These are phyloP conservation scores for Ceratocystiopsis minuta DNA, from an alignment of 2,329 filamentous ascomycete species.

Conservation along the genomic window DNA sequence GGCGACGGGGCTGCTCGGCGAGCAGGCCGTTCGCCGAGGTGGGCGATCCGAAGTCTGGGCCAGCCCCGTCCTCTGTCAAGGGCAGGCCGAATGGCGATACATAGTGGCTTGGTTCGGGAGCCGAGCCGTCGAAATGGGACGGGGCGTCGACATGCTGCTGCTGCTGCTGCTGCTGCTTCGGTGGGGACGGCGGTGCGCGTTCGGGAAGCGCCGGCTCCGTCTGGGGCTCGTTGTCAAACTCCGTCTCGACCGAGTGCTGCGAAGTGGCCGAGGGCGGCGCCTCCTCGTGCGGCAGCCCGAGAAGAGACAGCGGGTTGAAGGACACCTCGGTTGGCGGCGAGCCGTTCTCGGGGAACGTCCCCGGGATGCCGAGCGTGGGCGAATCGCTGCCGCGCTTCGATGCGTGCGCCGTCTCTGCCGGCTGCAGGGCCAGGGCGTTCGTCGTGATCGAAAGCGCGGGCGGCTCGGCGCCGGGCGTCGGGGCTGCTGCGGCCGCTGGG, in stretches of 20 bases:
- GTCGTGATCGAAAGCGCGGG: conserved; percentile 1
- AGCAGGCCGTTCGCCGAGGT: not conserved
- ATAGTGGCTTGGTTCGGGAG: too few relatives aligned
- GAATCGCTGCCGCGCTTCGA: conserved; percentile 26
- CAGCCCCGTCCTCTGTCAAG: too few relatives aligned
- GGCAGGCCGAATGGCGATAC: too few relatives aligned
- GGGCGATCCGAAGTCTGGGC: not conserved
- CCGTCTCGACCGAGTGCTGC: conserved; percentile 40
- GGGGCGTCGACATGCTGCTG: not conserved
- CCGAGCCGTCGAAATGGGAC: too few relatives aligned
- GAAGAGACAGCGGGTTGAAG: not conserved
- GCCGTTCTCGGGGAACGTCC: conserved; percentile 27
- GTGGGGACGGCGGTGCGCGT: not conserved
- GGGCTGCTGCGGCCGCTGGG: not conserved
- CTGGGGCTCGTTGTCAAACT: conserved; percentile 59
- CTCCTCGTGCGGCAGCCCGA: conserved; percentile 23
- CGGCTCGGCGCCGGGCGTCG: not conserved
- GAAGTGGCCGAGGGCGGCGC: conserved; percentile 42
- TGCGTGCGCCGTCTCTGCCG: not conserved
- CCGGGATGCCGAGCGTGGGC: conserved; percentile 48
- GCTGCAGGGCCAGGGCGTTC: conserved; percentile 3
- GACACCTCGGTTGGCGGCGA: too few relatives aligned
- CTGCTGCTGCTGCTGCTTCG: not conserved
- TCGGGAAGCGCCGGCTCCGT: conserved; percentile 28
- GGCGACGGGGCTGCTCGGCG: not conserved